Base-by-base conservation (phyloP, 208 protist genomes). In the Leishmania amazonensis region DNA sequence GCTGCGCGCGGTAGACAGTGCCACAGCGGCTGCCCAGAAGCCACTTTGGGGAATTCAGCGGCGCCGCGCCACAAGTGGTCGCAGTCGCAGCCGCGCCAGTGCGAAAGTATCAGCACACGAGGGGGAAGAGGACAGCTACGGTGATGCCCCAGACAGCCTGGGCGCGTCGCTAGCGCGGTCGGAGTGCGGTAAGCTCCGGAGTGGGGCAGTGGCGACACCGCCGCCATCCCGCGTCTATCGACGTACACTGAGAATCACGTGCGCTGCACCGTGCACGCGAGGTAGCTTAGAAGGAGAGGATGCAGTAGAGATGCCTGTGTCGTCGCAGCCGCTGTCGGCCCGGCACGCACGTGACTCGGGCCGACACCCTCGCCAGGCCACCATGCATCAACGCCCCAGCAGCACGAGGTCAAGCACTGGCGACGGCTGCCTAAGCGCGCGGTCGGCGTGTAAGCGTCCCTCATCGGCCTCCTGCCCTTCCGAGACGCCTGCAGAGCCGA, bases 201-300 rank as follows among this genome's bases (percentile, higher is more conserved):
- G 53, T 21, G 40, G 28, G 8, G 53, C 78, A 42, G 62, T 71
- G 45, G 47, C 73, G n/a, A n/a, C 53, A 28, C 68, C 35, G 51
- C 77, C 70, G 21, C 76, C 51, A 47, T 64, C 49, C 38, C 45
- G 47, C 28, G 78, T 82, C 5, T 82, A 85, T 45, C 77, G 78
- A 47, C 83, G 83, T 45, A 85, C 83, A 47, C 73, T 85, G 28
- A 74, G 42, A 49, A 62, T 85, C 21, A 47, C 75, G 24, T 82
- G 83, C 35, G 71, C 62, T 17, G 53, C 72, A 54, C 38, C 65
- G 31, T 7, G 49, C 8, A 35, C 42, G 24, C 40, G 49, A 38
- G 42, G 21, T 24, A 74, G 21, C 47, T 31, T 31, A 53, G 45
- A 35, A 35, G 45, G 42, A 31, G 70, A 74, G 15, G 47, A 35